Conservation (phyloP, 345 rosid genomes). For the Euphorbia lathyris region DNA sequence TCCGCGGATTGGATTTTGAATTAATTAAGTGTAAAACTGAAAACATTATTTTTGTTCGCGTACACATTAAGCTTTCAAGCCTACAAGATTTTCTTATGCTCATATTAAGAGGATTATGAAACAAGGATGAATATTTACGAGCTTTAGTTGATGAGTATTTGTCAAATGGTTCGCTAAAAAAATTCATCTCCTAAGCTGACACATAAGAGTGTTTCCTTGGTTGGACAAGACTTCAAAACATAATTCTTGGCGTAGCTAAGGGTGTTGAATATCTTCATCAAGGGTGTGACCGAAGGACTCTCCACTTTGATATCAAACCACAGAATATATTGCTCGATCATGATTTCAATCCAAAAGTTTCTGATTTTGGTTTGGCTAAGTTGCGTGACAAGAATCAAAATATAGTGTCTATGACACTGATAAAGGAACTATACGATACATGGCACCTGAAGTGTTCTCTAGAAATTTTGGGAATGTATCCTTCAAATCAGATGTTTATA, state of each 20-base stretch:
- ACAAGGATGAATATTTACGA: constrained; percentile 9
- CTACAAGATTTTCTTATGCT: not conserved
- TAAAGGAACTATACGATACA: constrained; percentile 4
- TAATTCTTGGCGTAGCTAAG: not conserved
- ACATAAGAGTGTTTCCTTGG: not conserved
- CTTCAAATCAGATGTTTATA: constrained; percentile 4
- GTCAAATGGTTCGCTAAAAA: not conserved
- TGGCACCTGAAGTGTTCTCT: constrained; percentile 13
- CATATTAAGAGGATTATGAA: not conserved
- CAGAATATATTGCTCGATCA: not conserved
- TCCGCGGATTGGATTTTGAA: too few species aligned
- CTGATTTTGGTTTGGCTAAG: constrained; percentile 8
- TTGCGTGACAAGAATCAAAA: constrained; percentile 9
- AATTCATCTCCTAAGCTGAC: not conserved
- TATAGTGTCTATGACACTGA: constrained; percentile 7
- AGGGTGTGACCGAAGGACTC: constrained; percentile 6
- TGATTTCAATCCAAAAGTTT: constrained; percentile 3
- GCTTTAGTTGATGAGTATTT: constrained; percentile 9
- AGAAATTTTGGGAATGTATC: constrained; percentile 12
- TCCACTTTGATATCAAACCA: constrained; percentile 8
- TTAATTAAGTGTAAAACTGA: too few species aligned
- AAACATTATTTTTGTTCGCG: too few species aligned
- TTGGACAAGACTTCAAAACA: constrained; percentile 6
- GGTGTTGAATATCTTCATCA: constrained; percentile 9
- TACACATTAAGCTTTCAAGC: too few species aligned